These are phyloP conservation scores for Arctostaphylos glauca DNA, from an alignment of 148 eudicot species.

Conservation along the genomic window DNA sequence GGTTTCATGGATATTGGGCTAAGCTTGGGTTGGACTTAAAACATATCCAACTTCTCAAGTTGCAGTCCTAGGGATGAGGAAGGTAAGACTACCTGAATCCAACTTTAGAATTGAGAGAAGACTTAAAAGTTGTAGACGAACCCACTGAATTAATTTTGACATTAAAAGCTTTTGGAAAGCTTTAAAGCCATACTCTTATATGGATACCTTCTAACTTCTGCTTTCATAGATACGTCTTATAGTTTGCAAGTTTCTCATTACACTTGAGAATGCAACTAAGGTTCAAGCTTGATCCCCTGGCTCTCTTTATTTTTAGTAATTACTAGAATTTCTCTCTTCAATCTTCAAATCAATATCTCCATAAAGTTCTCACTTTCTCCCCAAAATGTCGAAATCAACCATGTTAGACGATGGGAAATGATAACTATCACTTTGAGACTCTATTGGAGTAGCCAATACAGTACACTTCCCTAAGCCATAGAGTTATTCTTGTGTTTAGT, in stretches of 20 bases:
- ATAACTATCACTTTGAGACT: background rate
- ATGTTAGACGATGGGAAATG: background rate
- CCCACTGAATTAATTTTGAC: background rate
- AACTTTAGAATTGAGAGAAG: background rate
- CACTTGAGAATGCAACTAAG: conserved; percentile 6
- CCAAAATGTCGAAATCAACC: background rate
- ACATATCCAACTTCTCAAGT: background rate
- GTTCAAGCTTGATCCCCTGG: background rate
- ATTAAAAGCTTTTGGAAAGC: background rate
- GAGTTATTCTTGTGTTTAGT: background rate
- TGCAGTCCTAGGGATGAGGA: conserved; percentile 6
- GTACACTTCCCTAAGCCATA: background rate
- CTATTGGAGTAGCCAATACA: background rate
- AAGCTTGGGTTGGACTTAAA: conserved; percentile 8
- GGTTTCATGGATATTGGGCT: conserved; percentile 8
- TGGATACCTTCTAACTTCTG: background rate
- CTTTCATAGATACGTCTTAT: background rate
- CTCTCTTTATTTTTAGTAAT: background rate
- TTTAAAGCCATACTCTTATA: background rate
- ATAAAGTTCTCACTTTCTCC: background rate
- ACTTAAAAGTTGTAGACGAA: background rate
- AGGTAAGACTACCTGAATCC: conserved; percentile 12
- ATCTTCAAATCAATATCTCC: background rate
- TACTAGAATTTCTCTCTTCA: background rate
- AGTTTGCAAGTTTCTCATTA: background rate